A percentile compares a stretch with the other conserved stretches of the same genome.
phyloP scores from a whole-genome alignment of 78 protist species.

The Pigoraptor vietnamica region DNA sequence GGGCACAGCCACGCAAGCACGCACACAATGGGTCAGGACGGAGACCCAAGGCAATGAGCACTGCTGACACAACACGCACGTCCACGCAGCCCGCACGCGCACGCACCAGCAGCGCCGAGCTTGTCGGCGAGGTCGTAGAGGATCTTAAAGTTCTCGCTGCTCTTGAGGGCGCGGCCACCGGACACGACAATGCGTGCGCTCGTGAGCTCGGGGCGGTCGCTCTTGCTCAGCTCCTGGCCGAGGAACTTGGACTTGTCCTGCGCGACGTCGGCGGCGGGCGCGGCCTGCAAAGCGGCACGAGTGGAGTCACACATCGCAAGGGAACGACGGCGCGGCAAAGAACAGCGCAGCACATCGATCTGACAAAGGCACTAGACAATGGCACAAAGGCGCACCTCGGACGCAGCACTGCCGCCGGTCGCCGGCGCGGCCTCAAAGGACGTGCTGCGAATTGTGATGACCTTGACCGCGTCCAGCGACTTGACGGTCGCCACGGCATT shows the following conservation, averaged over 20 bases:
- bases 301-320: neutral
- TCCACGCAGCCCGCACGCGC: no score
- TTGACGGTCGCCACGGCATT: slow-evolving; percentile 92
- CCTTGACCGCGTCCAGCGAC: slow-evolving; percentile 67
- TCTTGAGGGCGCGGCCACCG: slow-evolving; percentile 95
- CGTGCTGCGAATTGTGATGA: slow-evolving; percentile 87
- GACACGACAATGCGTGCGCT: slow-evolving; percentile 77
- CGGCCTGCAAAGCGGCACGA: neutral
- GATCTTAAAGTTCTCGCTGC: slow-evolving; percentile 87
- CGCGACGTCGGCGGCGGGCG: neutral
- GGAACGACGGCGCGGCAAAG: no score
- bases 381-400: slow-evolving; percentile 41
- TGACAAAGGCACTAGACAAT: no score
- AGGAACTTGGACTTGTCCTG: neutral
- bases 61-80: no score
- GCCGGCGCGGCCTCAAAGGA: slow-evolving; percentile 84
- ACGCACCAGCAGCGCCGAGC: slow-evolving; percentile 68
- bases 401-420: slow-evolving; percentile 52
- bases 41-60: no score
- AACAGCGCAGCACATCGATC: no score
- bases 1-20: neutral
- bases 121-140: slow-evolving; percentile 85
- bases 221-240: slow-evolving; percentile 47
- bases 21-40: neutral
- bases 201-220: slow-evolving; percentile 91